Evolutionary conservation across 495 filamentous ascomycete genomes (phyloP), one percentile per base, ranked within the genome.

Genomic region (Penicillium malachiteum): DNA sequence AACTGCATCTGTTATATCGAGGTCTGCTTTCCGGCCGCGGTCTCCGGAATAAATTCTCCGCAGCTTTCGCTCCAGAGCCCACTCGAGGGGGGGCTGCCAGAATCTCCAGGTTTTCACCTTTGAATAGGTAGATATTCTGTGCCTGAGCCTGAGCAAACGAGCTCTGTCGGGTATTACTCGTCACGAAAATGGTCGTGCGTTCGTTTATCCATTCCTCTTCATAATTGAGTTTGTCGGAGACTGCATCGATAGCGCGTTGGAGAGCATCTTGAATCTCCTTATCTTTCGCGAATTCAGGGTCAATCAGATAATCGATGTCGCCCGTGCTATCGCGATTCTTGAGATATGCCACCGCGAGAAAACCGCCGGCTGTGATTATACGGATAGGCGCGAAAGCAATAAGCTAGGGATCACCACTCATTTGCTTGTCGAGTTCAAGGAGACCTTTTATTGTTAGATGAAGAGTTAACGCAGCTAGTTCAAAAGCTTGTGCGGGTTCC

Each of bases 61-160:
- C 41, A 72, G 12, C 21, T 72, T 72, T 3, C 65, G 54, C 45
- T 72, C 67, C 13, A 72, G 65, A 0, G 70, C 67, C 67, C 68
- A 71, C 45, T 72, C 70, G 10, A 72, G 10, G n/a, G 70, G n/a
- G 67, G 7, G 54, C 66, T 0, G 67, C 68, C 5, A 70, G 58
- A 9, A 67, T 39, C 13, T 50, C 47, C 5, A 72, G 48, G 41
- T 70, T 43, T 8, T 52, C 26, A 0, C 67, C 63, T 13, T 65
- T 44, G 45, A 56, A 72, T 3, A 72, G 52, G 0, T 58, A 52
- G n/a, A 72, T 72, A 13, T 55, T 52, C 45, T 70, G 67, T 49
- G 60, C 56, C n/a, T 60, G 50, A 5, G 67, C 69, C 42, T 45
- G 33, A 39, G 63, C 40, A 30, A 68, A 68, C 11, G 70, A 47